Conservation (phyloP, 2,329 filamentous ascomycete genomes). For the Colletotrichum tropicale region DNA sequence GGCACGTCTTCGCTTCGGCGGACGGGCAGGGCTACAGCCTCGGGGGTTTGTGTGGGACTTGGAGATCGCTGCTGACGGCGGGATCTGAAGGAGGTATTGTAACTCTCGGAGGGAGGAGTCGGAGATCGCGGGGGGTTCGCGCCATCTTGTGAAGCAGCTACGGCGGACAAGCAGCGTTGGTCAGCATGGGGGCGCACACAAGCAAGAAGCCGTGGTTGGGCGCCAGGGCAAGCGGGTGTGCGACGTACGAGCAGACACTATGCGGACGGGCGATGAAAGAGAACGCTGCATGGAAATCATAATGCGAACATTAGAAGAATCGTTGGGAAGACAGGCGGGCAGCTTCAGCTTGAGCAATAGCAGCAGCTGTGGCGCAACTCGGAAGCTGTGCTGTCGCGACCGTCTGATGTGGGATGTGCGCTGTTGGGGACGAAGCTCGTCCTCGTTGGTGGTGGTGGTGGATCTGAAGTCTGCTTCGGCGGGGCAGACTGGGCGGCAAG, state of each 20-base stretch:
- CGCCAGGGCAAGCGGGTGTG: conserved; percentile 5
- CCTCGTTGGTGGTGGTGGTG: neutral
- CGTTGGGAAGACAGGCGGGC: conserved; percentile 31
- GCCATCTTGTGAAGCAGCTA: conserved; percentile 57
- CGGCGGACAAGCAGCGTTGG: conserved; percentile 23
- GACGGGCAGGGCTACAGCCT: conserved; percentile 44
- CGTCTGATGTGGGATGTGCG: neutral
- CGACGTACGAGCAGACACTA: conserved; percentile 64
- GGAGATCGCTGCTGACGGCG: conserved; percentile 55
- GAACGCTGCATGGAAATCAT: conserved; percentile 68
- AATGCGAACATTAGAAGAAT: conserved; percentile 48
- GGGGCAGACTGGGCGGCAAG: conserved; percentile 5
- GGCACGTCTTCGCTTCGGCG: conserved; percentile 50
- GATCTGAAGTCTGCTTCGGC: neutral
- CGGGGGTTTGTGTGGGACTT: conserved; percentile 57
- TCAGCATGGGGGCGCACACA: conserved; percentile 7
- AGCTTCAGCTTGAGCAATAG: conserved; percentile 30
- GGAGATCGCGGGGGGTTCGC: conserved; percentile 38
- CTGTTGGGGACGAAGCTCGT: neutral
- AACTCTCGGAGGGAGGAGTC: conserved; percentile 49
- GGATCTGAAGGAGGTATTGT: conserved; percentile 59
- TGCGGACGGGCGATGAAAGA: conserved; percentile 65
- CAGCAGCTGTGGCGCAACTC: conserved; percentile 27
- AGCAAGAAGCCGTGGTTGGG: neutral
- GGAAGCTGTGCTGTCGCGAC: conserved; percentile 7